Conservation (phyloP, 345 rosid genomes). For the Dipteronia dyeriana region DNA sequence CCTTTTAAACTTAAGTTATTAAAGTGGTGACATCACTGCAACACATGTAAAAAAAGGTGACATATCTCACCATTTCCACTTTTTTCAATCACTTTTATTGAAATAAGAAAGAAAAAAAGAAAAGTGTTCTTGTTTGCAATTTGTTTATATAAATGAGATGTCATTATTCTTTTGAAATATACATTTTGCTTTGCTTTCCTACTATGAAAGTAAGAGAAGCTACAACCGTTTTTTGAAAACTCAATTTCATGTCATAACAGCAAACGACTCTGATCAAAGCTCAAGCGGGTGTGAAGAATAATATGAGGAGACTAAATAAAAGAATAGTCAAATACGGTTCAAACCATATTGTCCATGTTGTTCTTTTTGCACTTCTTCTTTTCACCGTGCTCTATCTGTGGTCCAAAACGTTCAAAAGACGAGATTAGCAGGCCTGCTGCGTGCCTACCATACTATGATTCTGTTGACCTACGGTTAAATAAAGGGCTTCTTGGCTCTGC, state of each 20-base stretch:
- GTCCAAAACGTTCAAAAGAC: conserved; percentile 53
- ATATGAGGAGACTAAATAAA: conserved; percentile 65
- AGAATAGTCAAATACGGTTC: conserved; percentile 44
- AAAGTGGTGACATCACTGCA: too few relatives aligned
- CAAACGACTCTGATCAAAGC: conserved; percentile 84
- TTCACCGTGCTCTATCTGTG: conserved; percentile 48
- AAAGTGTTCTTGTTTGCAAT: not conserved
- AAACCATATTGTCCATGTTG: conserved; percentile 76
- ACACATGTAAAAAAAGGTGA: too few relatives aligned
- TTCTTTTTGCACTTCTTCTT: conserved; percentile 68
- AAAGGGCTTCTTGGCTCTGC: too few relatives aligned
- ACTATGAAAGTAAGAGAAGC: too few relatives aligned
- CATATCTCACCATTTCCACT: too few relatives aligned
- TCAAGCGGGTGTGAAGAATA: conserved; percentile 94
- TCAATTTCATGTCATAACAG: conserved; percentile 41
- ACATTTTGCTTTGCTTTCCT: too few relatives aligned
- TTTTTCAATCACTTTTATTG: not conserved
- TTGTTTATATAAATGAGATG: not conserved
- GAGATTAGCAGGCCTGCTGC: conserved; percentile 15
- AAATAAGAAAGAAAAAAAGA: not conserved
- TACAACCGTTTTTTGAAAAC: not conserved
- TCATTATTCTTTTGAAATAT: too few relatives aligned
- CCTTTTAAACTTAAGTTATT: too few relatives aligned
- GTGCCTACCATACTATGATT: not conserved
- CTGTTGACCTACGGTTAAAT: too few relatives aligned